Percentiles rank a stretch among this genome's conserved stretches.
These are phyloP conservation scores for Gossypium thurberi DNA, from an alignment of 345 rosid species.

Conservation along the genomic window DNA sequence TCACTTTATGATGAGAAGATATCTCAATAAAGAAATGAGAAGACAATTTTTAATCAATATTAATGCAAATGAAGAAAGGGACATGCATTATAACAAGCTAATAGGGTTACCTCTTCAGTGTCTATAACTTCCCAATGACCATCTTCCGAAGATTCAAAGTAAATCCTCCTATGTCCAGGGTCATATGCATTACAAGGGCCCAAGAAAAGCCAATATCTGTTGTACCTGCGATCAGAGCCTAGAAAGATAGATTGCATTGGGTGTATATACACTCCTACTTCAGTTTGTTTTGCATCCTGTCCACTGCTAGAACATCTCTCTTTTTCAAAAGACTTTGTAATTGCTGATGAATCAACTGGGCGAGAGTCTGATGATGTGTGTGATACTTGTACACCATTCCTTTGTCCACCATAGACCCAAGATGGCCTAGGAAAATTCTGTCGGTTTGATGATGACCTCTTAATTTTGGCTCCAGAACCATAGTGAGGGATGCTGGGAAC, in stretches of 20 bases:
- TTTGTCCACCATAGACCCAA: conserved; percentile 53
- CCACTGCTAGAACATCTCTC: conserved; percentile 24
- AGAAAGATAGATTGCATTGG: conserved; percentile 84
- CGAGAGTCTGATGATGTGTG: conserved; percentile 36
- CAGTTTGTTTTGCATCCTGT: conserved; percentile 29
- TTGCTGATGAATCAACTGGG: conserved; percentile 65
- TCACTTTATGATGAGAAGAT: background rate
- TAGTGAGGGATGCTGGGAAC: conserved; percentile 35
- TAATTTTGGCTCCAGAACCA: conserved; percentile 91
- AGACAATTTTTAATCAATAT: background rate
- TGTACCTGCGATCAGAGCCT: conserved; percentile 96
- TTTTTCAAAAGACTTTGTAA: conserved; percentile 24
- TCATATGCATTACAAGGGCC: conserved; percentile 80
- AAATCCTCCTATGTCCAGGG: conserved; percentile 92
- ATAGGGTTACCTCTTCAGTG: conserved; percentile 59
- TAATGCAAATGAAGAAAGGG: background rate
- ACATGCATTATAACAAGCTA: background rate
- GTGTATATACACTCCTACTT: conserved; percentile 36
- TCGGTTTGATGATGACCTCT: conserved; percentile 53
- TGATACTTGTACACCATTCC: conserved; percentile 27
- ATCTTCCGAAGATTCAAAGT: conserved; percentile 96
- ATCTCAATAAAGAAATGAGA: background rate
- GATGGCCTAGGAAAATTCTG: conserved; percentile 44
- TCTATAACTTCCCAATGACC: conserved; percentile 96
- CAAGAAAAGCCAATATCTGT: conserved; percentile 96